Evolutionary conservation across 2,329 filamentous ascomycete species (phyloP), one percentile per base, ranked within the genome.

Genomic region (Colletotrichum orchidophilum): DNA sequence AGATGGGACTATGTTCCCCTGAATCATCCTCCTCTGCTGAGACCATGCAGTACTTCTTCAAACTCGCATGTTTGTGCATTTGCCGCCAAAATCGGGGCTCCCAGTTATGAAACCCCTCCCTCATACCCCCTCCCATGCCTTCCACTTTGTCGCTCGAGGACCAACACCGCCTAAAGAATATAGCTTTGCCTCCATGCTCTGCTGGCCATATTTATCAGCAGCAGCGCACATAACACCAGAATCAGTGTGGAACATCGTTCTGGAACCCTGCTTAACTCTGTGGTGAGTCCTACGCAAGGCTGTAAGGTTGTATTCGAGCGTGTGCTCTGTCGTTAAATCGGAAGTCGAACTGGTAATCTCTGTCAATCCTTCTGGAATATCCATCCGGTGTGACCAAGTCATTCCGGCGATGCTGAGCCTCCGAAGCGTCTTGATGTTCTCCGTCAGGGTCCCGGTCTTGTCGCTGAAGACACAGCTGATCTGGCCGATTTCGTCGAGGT

Each of bases 381-480:
- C 94, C 73, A 87, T 86, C 76, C 96, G 92, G 76, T 97, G 95
- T 29, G 96, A 84, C 94, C 95, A 97, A 1, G 95, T 92, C 0
- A 93, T 95, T 7, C 95, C 95, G 2, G 94, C 95, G 35, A 98
- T 91, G 75, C 93, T 97, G 81, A 98, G 88, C 79, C 96, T 97
- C 53, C 95, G 92, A 78, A 98, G 97, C 72, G 94, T 94, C 95
- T 98, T 98, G 13, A 94, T 87, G 75, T 98, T 98, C 76, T 98
- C 95, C 1, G 95, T 98, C 74, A 98, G 84, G 0, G 95, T 98
- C 1, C 96, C 95, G 0, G 95, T 98, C 83, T 98, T 98, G 80
- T 98, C 95, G 0, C 94, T 97, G 76, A 98, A 97, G 33, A 97
- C 90, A 77, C 97, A 96, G 75, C 87, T 93, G 73, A 98, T 90